Evolutionary conservation across 768 basidiomycete genomes (phyloP).

Genomic region (Leccinum rimulosum): DNA sequence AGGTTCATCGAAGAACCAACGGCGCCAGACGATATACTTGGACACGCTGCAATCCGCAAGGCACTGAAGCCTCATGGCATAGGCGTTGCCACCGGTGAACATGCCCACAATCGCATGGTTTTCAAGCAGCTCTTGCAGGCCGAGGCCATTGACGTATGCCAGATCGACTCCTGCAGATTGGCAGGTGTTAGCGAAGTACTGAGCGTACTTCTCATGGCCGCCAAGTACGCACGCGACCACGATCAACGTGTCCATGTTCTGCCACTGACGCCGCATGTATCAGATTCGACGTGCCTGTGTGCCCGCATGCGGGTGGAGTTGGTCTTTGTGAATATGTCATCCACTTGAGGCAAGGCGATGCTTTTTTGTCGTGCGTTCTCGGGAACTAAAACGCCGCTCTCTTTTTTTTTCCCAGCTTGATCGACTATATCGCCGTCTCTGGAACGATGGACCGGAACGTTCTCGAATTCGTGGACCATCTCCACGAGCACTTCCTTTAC

Average conservation of each 20-base stretch:
- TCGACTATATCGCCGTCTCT: constrained; percentile 91
- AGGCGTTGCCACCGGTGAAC: constrained; percentile 95
- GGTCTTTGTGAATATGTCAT: constrained; percentile 94
- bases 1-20: constrained; percentile 99
- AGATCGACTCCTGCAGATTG: constrained; percentile 92
- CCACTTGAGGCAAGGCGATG: constrained; percentile 59
- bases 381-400: not conserved
- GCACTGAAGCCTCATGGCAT: constrained; percentile 81
- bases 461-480: constrained; percentile 85
- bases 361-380: not conserved
- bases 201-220: constrained; percentile 87
- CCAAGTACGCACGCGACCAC: constrained; percentile 54
- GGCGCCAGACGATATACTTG: constrained; percentile 90
- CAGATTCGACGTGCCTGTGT: constrained; percentile 87
- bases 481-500: constrained; percentile 90
- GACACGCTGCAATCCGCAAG: constrained; percentile 82
- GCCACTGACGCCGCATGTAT: constrained; percentile 6
- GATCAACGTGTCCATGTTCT: not conserved
- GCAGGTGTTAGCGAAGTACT: constrained; percentile 96
- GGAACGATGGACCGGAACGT: constrained; percentile 94
- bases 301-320: constrained; percentile 95
- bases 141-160: constrained; percentile 91
- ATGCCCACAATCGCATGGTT: constrained; percentile 93
- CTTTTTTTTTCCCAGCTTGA: constrained; percentile 51
- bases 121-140: constrained; percentile 96